phyloP scores from a whole-genome alignment of 2,329 filamentous ascomycete genomes.

The Penicillium vulpinum region DNA sequence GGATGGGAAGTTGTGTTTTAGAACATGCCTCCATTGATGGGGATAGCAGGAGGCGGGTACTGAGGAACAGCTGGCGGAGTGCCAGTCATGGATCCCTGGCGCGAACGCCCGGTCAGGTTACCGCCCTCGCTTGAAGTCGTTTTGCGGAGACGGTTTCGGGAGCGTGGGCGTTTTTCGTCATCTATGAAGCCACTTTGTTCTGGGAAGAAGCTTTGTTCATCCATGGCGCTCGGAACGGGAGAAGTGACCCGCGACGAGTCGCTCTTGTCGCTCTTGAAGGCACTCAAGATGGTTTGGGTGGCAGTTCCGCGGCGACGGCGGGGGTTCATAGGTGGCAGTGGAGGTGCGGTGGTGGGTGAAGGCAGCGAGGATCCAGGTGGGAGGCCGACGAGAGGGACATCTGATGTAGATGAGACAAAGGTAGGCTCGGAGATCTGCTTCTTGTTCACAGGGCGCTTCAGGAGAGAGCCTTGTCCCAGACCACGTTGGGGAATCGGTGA shows the following conservation, averaged over 20 bases:
- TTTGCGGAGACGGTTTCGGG: slow-evolving; percentile 25
- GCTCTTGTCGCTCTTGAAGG: slow-evolving; percentile 36
- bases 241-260: slow-evolving; percentile 30
- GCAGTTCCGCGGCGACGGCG: slow-evolving; percentile 53
- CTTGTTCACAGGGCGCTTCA: slow-evolving; percentile 62
- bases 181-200: slow-evolving; percentile 28
- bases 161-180: slow-evolving; percentile 43
- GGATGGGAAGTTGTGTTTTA: slow-evolving; percentile 20
- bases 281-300: slow-evolving; percentile 44
- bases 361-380: slow-evolving; percentile 57
- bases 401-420: slow-evolving; percentile 55
- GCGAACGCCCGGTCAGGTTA: slow-evolving; percentile 48
- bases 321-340: slow-evolving; percentile 62
- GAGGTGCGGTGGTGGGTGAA: slow-evolving; percentile 53
- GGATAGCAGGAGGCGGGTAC: slow-evolving; percentile 31
- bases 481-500: slow-evolving; percentile 32
- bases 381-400: slow-evolving; percentile 59
- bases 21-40: slow-evolving; percentile 42
- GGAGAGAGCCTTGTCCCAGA: slow-evolving; percentile 33
- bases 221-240: slow-evolving; percentile 18
- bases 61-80: slow-evolving; percentile 35
- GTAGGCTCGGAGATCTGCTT: slow-evolving; percentile 62
- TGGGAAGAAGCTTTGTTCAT: slow-evolving; percentile 23
- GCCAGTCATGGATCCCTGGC: slow-evolving; percentile 40
- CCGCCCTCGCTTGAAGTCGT: slow-evolving; percentile 44